Evolutionary conservation across 495 filamentous ascomycete genomes (phyloP), one percentile per base, ranked within the genome.

Genomic region (Aspergillus haitiensis): DNA sequence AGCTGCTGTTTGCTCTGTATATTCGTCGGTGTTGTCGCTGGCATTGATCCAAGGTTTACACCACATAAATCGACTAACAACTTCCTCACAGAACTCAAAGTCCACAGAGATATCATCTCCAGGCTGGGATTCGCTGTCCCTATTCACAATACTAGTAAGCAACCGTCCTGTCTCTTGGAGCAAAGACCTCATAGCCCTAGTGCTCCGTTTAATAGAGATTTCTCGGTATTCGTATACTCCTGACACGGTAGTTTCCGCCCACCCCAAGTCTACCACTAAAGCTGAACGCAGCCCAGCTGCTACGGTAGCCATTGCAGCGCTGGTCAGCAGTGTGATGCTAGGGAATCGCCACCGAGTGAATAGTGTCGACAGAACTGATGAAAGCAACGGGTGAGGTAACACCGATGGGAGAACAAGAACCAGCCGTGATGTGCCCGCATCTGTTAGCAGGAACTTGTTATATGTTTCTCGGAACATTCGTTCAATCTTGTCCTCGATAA

Each of bases 401-500:
- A 86, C 74, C 13, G 93, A 88, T 1, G 92, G 90, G 10, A 97
- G 63, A 5, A 89, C 82, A 36, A 97, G 81, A 59, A 94, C 76
- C 60, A 87, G 80, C 60, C 90, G 84, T 32, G 91, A 83, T 50
- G 88, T 85, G 3, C 86, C 88, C 67, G 93, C 88, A 42, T 91
- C 84, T 16, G 79, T 77, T 55, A 97, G 80, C 40, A 97, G 74
- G 72, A 88, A 88, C 80, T 91, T 92, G 59, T 87, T 89, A 68
- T 91, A 92, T n/a, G 89, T 88, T 59, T 92, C 87, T 55, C 93
- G 84, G 65, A 97, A 72, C 21, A 85, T 86, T 51, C 92, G 80
- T 72, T 97, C 94, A 33, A 98, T 81, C 72, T 91, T 93, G 72
- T 98, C 93, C 55, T 88, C 86, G 6, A 97, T 84, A 51, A 97